A percentile compares a stretch with the other conserved stretches of the same genome.
Evolutionary conservation across 1,139 yeast species (phyloP).

Genomic region (Hyphopichia khmerensis): DNA sequence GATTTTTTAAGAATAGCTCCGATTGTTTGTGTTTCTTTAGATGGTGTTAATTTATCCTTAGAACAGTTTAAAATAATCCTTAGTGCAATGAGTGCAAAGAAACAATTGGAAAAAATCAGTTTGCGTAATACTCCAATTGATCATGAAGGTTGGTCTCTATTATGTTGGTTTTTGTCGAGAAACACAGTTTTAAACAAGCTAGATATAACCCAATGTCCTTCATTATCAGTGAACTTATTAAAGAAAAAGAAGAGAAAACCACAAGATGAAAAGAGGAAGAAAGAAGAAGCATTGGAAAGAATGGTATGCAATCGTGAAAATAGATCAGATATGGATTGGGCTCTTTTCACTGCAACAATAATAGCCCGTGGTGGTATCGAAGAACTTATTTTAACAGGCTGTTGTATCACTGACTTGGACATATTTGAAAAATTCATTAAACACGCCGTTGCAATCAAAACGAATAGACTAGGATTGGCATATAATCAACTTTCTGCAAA

Average conservation of each 20-base stretch:
- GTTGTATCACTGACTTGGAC: conserved; percentile 56
- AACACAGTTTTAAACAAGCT: conserved; percentile 54
- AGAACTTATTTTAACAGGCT: conserved; percentile 69
- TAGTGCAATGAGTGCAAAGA: conserved; percentile 60
- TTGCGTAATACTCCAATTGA: conserved; percentile 70
- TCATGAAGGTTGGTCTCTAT: conserved; percentile 65
- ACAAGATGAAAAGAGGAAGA: conserved; percentile 17
- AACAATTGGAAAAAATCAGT: conserved; percentile 63
- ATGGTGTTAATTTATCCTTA: conserved; percentile 62
- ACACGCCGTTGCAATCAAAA: conserved; percentile 50
- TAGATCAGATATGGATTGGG: conserved; percentile 77
- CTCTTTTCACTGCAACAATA: conserved; percentile 64
- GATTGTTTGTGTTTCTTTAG: conserved; percentile 62
- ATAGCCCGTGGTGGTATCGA: conserved; percentile 72
- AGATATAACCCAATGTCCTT: conserved; percentile 73
- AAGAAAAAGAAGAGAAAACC: conserved; percentile 35
- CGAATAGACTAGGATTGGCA: conserved; percentile 65
- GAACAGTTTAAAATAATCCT: conserved; percentile 66
- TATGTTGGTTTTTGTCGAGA: conserved; percentile 69
- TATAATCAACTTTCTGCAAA: conserved; percentile 55
- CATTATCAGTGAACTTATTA: conserved; percentile 56
- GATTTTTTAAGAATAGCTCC: conserved; percentile 78
- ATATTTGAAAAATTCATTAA: conserved; percentile 59
- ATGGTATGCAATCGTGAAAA: conserved; percentile 60
- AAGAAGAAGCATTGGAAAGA: conserved; percentile 37